These are phyloP conservation scores for Marasmius fiardii DNA, from an alignment of 1,284 basidiomycete species.

Conservation along the genomic window DNA sequence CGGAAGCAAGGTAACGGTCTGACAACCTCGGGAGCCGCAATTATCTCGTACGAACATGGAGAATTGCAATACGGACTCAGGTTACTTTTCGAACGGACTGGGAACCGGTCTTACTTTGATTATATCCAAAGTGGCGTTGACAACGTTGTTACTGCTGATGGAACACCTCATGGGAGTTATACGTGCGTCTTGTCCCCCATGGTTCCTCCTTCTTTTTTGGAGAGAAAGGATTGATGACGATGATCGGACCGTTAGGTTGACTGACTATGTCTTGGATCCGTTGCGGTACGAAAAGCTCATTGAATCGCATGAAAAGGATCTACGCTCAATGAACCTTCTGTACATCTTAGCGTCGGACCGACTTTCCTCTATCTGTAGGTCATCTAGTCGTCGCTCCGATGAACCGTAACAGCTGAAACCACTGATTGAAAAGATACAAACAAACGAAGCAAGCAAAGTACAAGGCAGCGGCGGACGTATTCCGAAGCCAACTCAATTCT, in stretches of 20 bases:
- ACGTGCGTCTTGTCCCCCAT: slow-evolving; percentile 22
- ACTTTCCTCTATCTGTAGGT: slow-evolving; percentile 34
- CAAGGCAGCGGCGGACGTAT: slow-evolving; percentile 35
- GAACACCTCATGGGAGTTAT: slow-evolving; percentile 35
- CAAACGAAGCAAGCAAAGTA: slow-evolving; percentile 32
- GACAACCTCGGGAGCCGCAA: slow-evolving; percentile 25
- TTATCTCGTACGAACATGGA: slow-evolving; percentile 42
- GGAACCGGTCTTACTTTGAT: slow-evolving; percentile 37
- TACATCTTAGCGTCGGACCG: slow-evolving; percentile 28
- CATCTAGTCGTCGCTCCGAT: too few relatives aligned
- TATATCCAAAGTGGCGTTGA: slow-evolving; percentile 36
- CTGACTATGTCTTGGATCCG: slow-evolving; percentile 31
- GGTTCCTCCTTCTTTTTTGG: too few relatives aligned
- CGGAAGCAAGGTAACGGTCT: slow-evolving; percentile 42
- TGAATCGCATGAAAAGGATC: too few relatives aligned
- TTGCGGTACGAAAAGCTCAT: slow-evolving; percentile 19
- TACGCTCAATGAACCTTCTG: too few relatives aligned
- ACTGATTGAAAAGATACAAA: slow-evolving; percentile 23
- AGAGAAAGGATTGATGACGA: neutral
- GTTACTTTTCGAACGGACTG: slow-evolving; percentile 34
- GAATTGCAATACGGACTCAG: slow-evolving; percentile 39
- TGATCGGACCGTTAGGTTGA: slow-evolving; percentile 19
- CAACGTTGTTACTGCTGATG: slow-evolving; percentile 35
- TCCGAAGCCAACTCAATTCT: slow-evolving; percentile 33
- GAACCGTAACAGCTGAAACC: too few relatives aligned